Evolutionary conservation across 2,329 filamentous ascomycete species (phyloP).

Genomic region (Zymoseptoria pseudotritici): DNA sequence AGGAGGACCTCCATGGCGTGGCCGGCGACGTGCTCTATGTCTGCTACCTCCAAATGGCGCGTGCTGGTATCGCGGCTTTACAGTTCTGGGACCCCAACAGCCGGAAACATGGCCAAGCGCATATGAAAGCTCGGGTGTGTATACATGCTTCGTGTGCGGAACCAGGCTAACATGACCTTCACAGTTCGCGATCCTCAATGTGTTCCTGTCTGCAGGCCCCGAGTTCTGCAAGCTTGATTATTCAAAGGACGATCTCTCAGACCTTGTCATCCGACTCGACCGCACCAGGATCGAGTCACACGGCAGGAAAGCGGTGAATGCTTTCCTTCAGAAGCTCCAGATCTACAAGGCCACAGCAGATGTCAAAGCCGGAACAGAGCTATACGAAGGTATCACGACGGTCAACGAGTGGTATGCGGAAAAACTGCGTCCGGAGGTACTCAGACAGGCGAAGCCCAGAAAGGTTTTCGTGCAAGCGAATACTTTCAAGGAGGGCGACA

Average conservation of each 20-base stretch:
- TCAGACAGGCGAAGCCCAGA: conserved; percentile 71
- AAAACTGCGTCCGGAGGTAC: conserved; percentile 67
- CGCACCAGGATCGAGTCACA: conserved; percentile 77
- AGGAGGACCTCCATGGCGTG: conserved; percentile 60
- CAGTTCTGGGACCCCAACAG: conserved; percentile 93
- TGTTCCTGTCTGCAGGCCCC: conserved; percentile 76
- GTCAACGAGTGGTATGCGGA: conserved; percentile 82
- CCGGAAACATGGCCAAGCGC: conserved; percentile 75
- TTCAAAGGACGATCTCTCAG: conserved; percentile 59
- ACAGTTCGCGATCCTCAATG: conserved; percentile 77
- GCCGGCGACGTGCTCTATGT: conserved; percentile 84
- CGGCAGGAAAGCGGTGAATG: conserved; percentile 74
- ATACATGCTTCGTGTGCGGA: conserved; percentile 2
- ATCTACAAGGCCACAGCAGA: conserved; percentile 89
- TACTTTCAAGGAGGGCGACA: conserved; percentile 56
- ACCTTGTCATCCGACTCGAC: conserved; percentile 75
- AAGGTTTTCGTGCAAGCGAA: conserved; percentile 95
- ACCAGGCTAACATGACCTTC: conserved; percentile 28
- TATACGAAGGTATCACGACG: conserved; percentile 77
- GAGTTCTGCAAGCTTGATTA: conserved; percentile 80
- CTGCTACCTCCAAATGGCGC: conserved; percentile 87
- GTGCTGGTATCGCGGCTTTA: conserved; percentile 78
- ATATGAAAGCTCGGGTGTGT: conserved; percentile 13
- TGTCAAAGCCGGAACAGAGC: conserved; percentile 63
- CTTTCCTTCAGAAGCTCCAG: conserved; percentile 84